Percentiles rank a stretch among this genome's conserved stretches.
phyloP scores from a whole-genome alignment of 1,284 basidiomycete species.

The Sanghuangporus baumii region DNA sequence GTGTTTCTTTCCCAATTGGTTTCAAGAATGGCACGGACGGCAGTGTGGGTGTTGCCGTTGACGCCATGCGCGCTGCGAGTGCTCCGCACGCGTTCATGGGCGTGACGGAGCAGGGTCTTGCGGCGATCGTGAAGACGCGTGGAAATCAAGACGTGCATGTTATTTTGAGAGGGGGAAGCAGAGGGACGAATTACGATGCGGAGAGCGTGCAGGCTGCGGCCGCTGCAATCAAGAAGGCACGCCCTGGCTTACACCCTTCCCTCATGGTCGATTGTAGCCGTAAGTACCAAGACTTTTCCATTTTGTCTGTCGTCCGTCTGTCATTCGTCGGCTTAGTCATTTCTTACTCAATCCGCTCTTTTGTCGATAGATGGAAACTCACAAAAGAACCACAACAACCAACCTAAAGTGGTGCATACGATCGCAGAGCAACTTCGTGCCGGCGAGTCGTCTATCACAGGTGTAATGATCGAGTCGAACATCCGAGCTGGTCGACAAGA shows the following conservation, averaged over 20 bases:
- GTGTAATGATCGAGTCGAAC: constrained; percentile 96
- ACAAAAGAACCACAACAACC: constrained; percentile 88
- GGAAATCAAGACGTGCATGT: constrained; percentile 93
- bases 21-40: constrained; percentile 99
- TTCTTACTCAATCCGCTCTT: background rate
- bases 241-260: constrained; percentile 54
- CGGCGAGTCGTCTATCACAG: constrained; percentile 80
- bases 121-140: constrained; percentile 91
- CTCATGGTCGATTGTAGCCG: constrained; percentile 85
- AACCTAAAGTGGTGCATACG: constrained; percentile 73
- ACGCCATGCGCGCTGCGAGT: constrained; percentile 91
- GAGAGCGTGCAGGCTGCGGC: constrained; percentile 75
- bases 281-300: constrained; percentile 33
- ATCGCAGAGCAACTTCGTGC: constrained; percentile 76
- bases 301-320: too few relatives aligned
- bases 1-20: constrained; percentile 87
- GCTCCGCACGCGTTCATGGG: constrained; percentile 98
- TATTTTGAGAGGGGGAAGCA: constrained; percentile 86
- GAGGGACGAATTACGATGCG: constrained; percentile 80
- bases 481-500: constrained; percentile 86
- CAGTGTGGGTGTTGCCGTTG: constrained; percentile 78
- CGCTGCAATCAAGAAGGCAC: constrained; percentile 67
- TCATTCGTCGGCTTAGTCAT: constrained; percentile 5
- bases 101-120: constrained; percentile 92
- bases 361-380: constrained; percentile 77